Percentiles rank a stretch among this genome's conserved stretches.
Conservation (phyloP, 1,139 yeast genomes). For the Taphrina communis region DNA sequence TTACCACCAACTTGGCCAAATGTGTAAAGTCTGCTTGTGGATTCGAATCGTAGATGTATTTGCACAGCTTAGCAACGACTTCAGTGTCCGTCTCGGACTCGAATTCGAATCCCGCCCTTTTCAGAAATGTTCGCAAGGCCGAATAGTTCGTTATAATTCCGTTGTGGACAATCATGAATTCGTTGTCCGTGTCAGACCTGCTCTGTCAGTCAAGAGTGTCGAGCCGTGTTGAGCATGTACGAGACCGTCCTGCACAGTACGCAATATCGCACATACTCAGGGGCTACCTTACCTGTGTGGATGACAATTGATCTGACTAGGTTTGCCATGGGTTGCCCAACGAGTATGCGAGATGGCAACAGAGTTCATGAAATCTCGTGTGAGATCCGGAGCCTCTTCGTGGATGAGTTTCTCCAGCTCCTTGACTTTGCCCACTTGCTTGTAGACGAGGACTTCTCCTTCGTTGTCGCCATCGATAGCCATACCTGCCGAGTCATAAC, state of each 20-base stretch:
- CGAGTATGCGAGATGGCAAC: conserved; percentile 98
- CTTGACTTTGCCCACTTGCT: conserved; percentile 90
- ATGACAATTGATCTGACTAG: conserved; percentile 84
- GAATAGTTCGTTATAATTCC: conserved; percentile 97
- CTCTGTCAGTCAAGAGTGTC: neutral
- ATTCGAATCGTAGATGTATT: conserved; percentile 85
- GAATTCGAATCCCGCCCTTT: conserved; percentile 78
- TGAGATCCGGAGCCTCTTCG: conserved; percentile 56
- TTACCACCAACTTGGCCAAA: conserved; percentile 87
- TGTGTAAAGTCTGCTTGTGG: conserved; percentile 80
- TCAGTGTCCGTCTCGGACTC: conserved; percentile 97
- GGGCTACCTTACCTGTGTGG: conserved; percentile 63
- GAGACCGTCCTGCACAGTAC: too few species aligned
- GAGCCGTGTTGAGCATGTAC: neutral
- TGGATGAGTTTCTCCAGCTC: conserved; percentile 72
- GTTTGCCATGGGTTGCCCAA: conserved; percentile 99
- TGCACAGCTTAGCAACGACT: conserved; percentile 93
- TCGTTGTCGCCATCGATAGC: conserved; percentile 87
- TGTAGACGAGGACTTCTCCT: conserved; percentile 67
- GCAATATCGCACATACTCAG: too few species aligned
- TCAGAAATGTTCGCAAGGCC: conserved; percentile 81
- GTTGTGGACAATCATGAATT: conserved; percentile 92
- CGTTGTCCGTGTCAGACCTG: conserved; percentile 77
- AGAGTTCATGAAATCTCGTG: conserved; percentile 78
- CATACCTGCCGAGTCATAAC: conserved; percentile 96